Evolutionary conservation across 1,284 basidiomycete genomes (phyloP).

Genomic region (Ceratobasidium sp.): DNA sequence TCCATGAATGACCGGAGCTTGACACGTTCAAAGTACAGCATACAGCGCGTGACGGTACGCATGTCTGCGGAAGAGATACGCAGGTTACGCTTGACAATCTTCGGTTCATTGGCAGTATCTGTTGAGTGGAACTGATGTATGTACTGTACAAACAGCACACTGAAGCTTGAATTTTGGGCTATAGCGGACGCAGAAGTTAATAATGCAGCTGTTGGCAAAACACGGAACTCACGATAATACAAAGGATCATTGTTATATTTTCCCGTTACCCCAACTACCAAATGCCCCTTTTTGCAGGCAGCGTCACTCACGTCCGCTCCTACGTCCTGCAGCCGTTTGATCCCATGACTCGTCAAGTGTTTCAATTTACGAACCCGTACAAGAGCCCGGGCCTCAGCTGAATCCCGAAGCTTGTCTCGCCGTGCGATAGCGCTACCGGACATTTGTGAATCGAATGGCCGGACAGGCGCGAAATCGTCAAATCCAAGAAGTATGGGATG

Average conservation of each 20-base stretch:
- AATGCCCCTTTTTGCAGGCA: slow-evolving; percentile 3
- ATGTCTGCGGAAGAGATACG: not conserved
- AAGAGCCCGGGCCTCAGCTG: slow-evolving; percentile 28
- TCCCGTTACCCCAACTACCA: slow-evolving; percentile 16
- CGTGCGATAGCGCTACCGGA: not conserved
- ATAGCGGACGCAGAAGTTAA: too few relatives aligned
- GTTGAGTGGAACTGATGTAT: slow-evolving; percentile 3
- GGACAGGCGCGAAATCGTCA: slow-evolving; percentile 32
- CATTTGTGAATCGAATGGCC: slow-evolving; percentile 10
- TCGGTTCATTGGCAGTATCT: not conserved
- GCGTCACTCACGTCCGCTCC: slow-evolving; percentile 40
- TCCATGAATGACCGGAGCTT: slow-evolving; percentile 28
- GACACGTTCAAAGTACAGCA: slow-evolving; percentile 39
- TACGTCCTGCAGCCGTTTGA: slow-evolving; percentile 9
- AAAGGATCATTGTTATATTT: slow-evolving; percentile 16
- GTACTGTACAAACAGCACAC: slow-evolving; percentile 3
- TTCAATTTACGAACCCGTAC: slow-evolving; percentile 26
- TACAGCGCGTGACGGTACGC: slow-evolving; percentile 14
- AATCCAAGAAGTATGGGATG: slow-evolving; percentile 13
- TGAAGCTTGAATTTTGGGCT: not conserved
- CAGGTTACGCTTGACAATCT: slow-evolving; percentile 12
- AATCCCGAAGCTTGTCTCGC: slow-evolving; percentile 29
- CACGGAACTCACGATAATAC: slow-evolving; percentile 32
- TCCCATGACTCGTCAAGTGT: not conserved
- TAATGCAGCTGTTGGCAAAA: not conserved